Evolutionary conservation across 1,139 yeast genomes (phyloP).

Genomic region (Suhomyces yuchorum): DNA sequence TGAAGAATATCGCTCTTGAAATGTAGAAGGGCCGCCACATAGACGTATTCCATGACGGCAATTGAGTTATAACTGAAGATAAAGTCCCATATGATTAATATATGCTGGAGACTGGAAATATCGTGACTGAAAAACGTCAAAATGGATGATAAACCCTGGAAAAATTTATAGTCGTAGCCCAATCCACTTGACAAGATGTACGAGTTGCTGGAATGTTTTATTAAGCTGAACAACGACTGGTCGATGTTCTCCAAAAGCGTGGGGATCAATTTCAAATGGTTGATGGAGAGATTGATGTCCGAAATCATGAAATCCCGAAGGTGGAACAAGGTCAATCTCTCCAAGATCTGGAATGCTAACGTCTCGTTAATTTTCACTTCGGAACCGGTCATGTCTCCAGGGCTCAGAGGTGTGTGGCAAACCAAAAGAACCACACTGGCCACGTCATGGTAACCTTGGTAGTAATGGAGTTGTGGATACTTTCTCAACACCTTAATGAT

Average conservation of each 20-base stretch:
- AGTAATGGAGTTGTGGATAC: constrained; percentile 68
- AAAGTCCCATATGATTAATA: constrained; percentile 65
- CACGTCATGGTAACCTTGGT: constrained; percentile 92
- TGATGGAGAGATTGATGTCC: constrained; percentile 63
- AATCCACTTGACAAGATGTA: constrained; percentile 30
- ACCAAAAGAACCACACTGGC: constrained; percentile 69
- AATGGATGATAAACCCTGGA: constrained; percentile 69
- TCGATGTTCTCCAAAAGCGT: constrained; percentile 56
- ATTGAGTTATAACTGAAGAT: constrained; percentile 52
- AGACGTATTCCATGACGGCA: constrained; percentile 53
- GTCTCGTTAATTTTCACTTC: constrained; percentile 26
- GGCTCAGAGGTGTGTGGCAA: constrained; percentile 26
- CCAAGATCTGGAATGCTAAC: constrained; percentile 52
- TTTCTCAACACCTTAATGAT: constrained; percentile 59
- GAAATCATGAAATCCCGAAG: constrained; percentile 86
- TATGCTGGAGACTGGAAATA: constrained; percentile 48
- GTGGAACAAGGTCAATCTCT: constrained; percentile 59
- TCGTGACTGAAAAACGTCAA: constrained; percentile 84
- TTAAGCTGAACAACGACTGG: constrained; percentile 47
- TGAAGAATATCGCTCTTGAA: constrained; percentile 44
- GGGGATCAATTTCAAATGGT: constrained; percentile 68
- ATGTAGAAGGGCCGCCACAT: constrained; percentile 51
- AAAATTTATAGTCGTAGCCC: constrained; percentile 49
- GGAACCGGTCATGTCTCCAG: constrained; percentile 9
- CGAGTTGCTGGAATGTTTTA: constrained; percentile 42